Conservation (phyloP, 108 stramenopile species). For the Nitzschia inconspicua region DNA sequence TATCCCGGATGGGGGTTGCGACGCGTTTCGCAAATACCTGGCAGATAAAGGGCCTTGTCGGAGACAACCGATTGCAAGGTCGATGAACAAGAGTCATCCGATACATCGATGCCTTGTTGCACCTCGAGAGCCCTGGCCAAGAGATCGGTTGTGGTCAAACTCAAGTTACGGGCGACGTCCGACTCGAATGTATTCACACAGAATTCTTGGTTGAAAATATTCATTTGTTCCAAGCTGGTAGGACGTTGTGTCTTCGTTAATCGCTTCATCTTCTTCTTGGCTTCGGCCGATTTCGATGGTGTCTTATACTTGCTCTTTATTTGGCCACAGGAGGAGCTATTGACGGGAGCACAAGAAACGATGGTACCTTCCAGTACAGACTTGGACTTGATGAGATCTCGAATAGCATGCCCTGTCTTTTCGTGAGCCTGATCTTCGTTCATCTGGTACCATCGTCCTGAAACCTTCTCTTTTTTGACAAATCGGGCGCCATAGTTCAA, state of each 20-base stretch:
- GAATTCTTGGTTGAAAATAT: neutral
- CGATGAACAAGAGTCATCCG: no score
- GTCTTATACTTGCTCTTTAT: neutral
- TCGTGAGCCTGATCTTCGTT: slow-evolving; percentile 10
- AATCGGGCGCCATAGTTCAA: slow-evolving; percentile 15
- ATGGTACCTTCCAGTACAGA: neutral
- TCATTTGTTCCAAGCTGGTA: no score
- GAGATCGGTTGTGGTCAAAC: neutral
- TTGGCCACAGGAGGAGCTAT: neutral
- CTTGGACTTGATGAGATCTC: slow-evolving; percentile 8
- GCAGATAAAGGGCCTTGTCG: no score
- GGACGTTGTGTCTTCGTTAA: neutral
- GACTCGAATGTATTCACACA: neutral
- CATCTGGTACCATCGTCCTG: slow-evolving; percentile 23
- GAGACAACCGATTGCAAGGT: no score
- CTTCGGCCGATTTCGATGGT: neutral
- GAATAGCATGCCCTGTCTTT: slow-evolving; percentile 41
- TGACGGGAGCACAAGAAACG: neutral
- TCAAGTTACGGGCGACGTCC: neutral
- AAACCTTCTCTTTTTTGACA: slow-evolving; percentile 12
- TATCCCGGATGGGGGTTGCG: no score
- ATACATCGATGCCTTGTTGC: no score
- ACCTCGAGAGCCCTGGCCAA: neutral
- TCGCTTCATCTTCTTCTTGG: neutral
- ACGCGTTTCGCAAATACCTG: no score